A percentile compares a stretch with the other conserved stretches of the same genome.
Conservation (phyloP, 176 grass and related monocot genomes). For the Themeda triandra region DNA sequence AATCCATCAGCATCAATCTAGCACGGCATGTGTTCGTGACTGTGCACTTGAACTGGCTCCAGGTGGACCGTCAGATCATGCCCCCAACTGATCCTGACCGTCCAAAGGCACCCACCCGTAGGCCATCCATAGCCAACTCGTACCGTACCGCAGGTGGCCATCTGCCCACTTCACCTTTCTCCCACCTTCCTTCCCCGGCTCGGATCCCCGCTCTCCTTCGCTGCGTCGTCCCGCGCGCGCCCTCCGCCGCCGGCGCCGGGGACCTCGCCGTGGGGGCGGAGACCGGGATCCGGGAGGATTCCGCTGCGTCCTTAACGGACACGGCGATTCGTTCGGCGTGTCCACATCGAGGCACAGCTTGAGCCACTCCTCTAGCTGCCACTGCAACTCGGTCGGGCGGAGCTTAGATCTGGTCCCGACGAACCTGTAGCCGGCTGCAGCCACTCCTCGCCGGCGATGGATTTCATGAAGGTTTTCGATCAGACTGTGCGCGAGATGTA, state of each 20-base stretch:
- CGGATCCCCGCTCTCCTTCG: background rate
- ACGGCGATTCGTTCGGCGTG: background rate
- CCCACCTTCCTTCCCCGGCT: background rate
- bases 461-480: slow-evolving; percentile 99
- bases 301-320: background rate
- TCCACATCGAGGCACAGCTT: background rate
- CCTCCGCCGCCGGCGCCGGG: slow-evolving; percentile 15
- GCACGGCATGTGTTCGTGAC: background rate
- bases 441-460: slow-evolving; percentile 36
- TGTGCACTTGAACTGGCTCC: background rate
- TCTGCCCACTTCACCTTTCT: slow-evolving; percentile 18
- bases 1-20: background rate
- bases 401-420: slow-evolving; percentile 29
- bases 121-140: background rate
- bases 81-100: background rate
- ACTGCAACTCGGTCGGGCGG: background rate
- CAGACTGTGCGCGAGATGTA: slow-evolving; percentile 97
- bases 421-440: background rate
- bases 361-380: background rate
- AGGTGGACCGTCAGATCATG: background rate
- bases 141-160: background rate
- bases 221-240: background rate
- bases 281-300: slow-evolving; percentile 31
- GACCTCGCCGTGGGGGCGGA: slow-evolving; percentile 4
- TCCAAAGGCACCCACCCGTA: background rate